Percentiles rank a stretch among this genome's conserved stretches.
These are phyloP conservation scores for Diaporthe batatas DNA, from an alignment of 2,329 filamentous ascomycete species.

Conservation along the genomic window DNA sequence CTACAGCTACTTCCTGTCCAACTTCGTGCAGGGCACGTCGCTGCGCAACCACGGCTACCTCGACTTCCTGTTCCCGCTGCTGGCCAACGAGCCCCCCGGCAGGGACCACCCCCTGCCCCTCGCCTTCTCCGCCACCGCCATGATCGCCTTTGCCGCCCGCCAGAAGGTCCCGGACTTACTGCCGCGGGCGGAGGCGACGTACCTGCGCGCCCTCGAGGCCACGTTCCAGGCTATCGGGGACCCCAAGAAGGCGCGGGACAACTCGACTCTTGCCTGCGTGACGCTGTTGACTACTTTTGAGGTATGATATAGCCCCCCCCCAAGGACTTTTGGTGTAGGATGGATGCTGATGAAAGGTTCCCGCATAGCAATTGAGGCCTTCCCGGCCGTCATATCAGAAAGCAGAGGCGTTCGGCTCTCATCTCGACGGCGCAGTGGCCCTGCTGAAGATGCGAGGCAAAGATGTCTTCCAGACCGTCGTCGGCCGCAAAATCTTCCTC, in stretches of 20 bases:
- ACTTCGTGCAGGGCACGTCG: constrained; percentile 40
- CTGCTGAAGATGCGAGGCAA: constrained; percentile 40
- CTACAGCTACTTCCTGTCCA: constrained; percentile 41
- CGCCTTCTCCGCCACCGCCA: constrained; percentile 41
- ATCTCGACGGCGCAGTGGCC: constrained; percentile 40
- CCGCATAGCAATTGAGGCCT: constrained; percentile 38
- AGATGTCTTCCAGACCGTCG: constrained; percentile 40
- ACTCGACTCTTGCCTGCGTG: constrained; percentile 42
- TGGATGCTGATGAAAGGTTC: not conserved
- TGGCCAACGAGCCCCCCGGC: constrained; percentile 32
- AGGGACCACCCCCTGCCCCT: constrained; percentile 38
- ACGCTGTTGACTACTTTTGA: constrained; percentile 41
- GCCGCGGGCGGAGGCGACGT: constrained; percentile 38
- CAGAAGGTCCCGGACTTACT: constrained; percentile 40
- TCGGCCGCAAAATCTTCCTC: constrained; percentile 41
- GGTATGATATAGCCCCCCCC: constrained; percentile 11
- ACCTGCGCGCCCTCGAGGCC: constrained; percentile 38
- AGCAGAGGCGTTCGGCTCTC: constrained; percentile 40
- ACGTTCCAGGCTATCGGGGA: constrained; percentile 41
- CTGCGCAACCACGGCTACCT: constrained; percentile 41
- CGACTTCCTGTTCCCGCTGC: constrained; percentile 41
- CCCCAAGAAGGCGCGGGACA: constrained; percentile 36
- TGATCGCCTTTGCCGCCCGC: constrained; percentile 41
- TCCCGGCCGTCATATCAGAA: constrained; percentile 39
- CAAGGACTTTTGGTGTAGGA: too few species aligned